Evolutionary conservation across 805 yeast genomes (phyloP).

Genomic region (Teunomyces panamensis): DNA sequence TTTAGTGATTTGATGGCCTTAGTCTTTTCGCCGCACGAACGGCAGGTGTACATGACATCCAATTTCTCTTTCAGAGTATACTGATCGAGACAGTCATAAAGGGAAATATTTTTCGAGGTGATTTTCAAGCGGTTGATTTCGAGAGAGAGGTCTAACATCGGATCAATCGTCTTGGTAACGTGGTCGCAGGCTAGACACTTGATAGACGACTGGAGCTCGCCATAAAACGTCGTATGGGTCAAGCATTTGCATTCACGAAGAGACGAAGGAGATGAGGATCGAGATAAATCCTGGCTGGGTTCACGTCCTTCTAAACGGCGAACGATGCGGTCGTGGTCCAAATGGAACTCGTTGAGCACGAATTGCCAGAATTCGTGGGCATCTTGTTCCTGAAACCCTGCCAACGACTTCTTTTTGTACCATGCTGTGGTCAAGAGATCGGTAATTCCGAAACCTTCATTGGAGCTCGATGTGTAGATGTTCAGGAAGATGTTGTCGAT

Average conservation of each 20-base stretch:
- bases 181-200: constrained; percentile 67
- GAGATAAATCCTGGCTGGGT: not conserved
- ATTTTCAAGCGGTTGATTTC: constrained; percentile 48
- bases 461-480: constrained; percentile 61
- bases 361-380: constrained; percentile 98
- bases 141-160: constrained; percentile 83
- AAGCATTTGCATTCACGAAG: constrained; percentile 62
- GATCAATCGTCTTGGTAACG: constrained; percentile 73
- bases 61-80: constrained; percentile 78
- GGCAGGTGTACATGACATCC: constrained; percentile 72
- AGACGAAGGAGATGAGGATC: not conserved
- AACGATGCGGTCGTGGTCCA: constrained; percentile 26
- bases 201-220: constrained; percentile 77
- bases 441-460: constrained; percentile 78
- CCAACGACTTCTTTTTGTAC: constrained; percentile 78
- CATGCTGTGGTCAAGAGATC: constrained; percentile 81
- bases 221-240: constrained; percentile 79
- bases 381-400: constrained; percentile 97
- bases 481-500: constrained; percentile 74
- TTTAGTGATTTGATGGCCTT: constrained; percentile 68
- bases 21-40: constrained; percentile 57
- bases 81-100: constrained; percentile 67
- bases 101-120: constrained; percentile 17
- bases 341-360: constrained; percentile 79
- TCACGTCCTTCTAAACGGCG: constrained; percentile 7